Evolutionary conservation across 2,329 filamentous ascomycete genomes (phyloP), one percentile per base, ranked within the genome.

Genomic region (Amylocarpus encephaloides): DNA sequence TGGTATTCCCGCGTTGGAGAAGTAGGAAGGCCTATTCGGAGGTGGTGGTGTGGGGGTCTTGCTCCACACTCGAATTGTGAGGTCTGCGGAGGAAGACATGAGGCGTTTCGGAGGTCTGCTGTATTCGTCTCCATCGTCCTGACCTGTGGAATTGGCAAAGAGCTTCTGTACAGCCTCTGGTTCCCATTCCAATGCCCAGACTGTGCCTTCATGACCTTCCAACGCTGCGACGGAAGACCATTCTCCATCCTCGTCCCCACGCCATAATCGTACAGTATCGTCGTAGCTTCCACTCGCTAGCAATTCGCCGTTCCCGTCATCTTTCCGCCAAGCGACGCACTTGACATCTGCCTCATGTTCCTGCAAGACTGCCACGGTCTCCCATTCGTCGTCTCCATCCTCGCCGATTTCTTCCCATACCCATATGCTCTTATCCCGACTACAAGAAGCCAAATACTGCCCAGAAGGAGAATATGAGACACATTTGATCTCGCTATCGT

Each of bases 281-380:
- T 98, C 93, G 67, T 98, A 98, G 66, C 88, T 94, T n/a, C 81
- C 85, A 63, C 86, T 93, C 6, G 89, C 93, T 16, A 98, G 77
- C 42, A 93, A 77, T 58, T 95, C 85, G 42, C 78, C 72, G 56
- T 76, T 73, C 59, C 79, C 81, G 46, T 72, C 69, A 38, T 75
- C 82, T 0, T 89, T 89, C 66, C 93, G 91, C 93, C 93, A 98
- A 2, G 83, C 81, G 1, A 98, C 88, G 57, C 83, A 88, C 68
- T 98, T 98, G 59, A 98, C 91, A 69, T 98, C 93, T 18, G 88
- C 91, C 42, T 91, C 86, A 67, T 98, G 93, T 70, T 97, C 93
- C 69, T 88, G 89, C 63, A 97, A 76, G 47, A 97, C 92, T 0
- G 92, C 93, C 13, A 97, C 83, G 1, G 93, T 97, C 75, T 98